phyloP scores from a whole-genome alignment of 225 moss, liverwort and hornwort genomes.

The Climacium dendroides region DNA sequence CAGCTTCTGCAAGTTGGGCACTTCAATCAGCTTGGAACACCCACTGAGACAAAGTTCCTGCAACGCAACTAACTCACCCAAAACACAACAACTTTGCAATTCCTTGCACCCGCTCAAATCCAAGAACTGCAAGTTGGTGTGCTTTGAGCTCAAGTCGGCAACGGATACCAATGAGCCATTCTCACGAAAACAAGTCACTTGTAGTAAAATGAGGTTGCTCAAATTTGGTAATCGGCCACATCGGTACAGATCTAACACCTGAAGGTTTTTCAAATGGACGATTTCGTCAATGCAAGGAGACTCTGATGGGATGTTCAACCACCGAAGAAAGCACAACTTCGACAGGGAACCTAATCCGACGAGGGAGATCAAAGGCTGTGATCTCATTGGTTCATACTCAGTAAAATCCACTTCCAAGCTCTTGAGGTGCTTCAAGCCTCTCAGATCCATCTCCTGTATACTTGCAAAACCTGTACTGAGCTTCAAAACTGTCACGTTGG shows the following conservation, averaged over 20 bases:
- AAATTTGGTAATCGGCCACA: background rate
- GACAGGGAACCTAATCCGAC: background rate
- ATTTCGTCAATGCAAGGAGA: background rate
- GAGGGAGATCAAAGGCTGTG: fast-evolving
- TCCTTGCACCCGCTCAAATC: background rate
- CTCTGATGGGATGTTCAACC: background rate
- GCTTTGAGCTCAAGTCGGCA: background rate
- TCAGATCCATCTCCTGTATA: background rate
- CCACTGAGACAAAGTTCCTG: background rate
- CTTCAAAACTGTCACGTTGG: background rate
- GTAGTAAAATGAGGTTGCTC: background rate
- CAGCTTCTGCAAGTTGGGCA: background rate
- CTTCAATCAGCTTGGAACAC: background rate
- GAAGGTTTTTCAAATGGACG: background rate
- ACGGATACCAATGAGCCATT: background rate
- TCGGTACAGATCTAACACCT: background rate
- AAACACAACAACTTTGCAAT: background rate
- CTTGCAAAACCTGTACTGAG: background rate
- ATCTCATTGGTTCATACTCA: background rate
- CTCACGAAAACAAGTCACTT: background rate
- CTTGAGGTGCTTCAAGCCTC: background rate
- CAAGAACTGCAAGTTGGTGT: background rate
- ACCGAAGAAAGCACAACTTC: background rate
- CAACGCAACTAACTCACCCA: background rate
- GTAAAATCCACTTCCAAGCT: background rate